A percentile compares a stretch with the other conserved stretches of the same genome.
Conservation (phyloP, 129 eudicot genomes). For the Mikania micrantha region DNA sequence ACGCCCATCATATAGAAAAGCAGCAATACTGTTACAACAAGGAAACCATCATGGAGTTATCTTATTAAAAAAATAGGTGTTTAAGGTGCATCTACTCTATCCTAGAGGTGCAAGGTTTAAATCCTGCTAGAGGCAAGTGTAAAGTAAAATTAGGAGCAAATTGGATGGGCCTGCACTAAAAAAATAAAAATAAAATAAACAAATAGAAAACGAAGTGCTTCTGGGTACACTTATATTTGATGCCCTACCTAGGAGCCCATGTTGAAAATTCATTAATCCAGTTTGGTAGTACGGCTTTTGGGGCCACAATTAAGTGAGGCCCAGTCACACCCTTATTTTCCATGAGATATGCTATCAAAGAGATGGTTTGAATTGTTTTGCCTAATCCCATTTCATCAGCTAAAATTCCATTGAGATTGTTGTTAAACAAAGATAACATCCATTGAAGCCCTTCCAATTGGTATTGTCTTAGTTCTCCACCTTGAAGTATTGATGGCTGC, state of each 20-base stretch:
- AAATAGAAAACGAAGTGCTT: background rate
- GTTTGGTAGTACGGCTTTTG: slow-evolving; percentile 89
- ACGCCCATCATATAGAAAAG: slow-evolving; percentile 88
- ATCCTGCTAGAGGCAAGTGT: too few relatives aligned
- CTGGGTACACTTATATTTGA: background rate
- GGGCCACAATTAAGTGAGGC: slow-evolving; percentile 93
- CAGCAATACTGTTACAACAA: slow-evolving; percentile 52
- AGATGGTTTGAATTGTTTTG: slow-evolving; percentile 86
- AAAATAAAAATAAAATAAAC: too few relatives aligned
- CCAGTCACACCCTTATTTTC: slow-evolving; percentile 88
- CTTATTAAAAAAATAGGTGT: too few relatives aligned
- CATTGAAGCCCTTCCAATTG: slow-evolving; percentile 98
- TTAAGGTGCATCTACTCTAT: too few relatives aligned
- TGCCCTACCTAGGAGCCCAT: slow-evolving; percentile 88
- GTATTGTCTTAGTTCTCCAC: slow-evolving; percentile 84
- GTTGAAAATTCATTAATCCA: slow-evolving; percentile 81
- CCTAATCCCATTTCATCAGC: slow-evolving; percentile 99
- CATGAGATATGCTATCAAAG: slow-evolving; percentile 77
- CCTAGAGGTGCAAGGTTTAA: too few relatives aligned
- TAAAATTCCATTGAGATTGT: slow-evolving; percentile 87
- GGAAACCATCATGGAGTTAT: background rate
- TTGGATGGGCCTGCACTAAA: too few relatives aligned
- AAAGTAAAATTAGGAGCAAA: too few relatives aligned
- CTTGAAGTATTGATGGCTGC: slow-evolving; percentile 92
- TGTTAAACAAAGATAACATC: slow-evolving; percentile 87